Evolutionary conservation across 805 yeast species (phyloP), one percentile per base, ranked within the genome.

Genomic region (Wickerhamiella occidentalis): DNA sequence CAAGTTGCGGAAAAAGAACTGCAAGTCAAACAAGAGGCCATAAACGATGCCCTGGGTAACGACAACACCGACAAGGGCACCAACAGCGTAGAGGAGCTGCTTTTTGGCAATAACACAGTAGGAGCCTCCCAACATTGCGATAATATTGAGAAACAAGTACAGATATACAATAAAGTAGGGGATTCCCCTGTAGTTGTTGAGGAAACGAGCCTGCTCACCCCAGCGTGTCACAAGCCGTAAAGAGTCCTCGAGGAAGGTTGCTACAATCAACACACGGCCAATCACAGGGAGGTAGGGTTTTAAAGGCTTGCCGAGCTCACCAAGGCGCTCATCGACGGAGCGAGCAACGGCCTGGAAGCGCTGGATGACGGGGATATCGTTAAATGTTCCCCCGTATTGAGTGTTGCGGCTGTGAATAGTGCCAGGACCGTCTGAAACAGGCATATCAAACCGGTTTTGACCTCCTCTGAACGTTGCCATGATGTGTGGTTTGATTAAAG

Each of bases 171-270:
- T 66, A 73, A 82, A 77, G 56, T 77, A 74, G 65, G 94, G 94
- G 52, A 80, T 69, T 57, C 80, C 85, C 63, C 94, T 79, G 70
- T 79, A 83, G 57, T 78, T 78, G 70, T 84, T 75, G 57, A 92
- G 72, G 65, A 83, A 90, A 64, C 78, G 82, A 21, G 85, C 85
- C 67, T 90, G 98, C 60, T 85, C 95, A 30, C 74, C 66, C 96
- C 96, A 90, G 68, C 88, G 96, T 5, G 86, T 69, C 48, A 79
- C 58, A 59, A 90, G 85, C 65, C 98, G 76, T 48, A 81, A 63
- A 2, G 95, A 76, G 62, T 92, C 97, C 67, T 90, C 97, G 56
- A 79, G 77, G 63, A 88, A 90, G 0, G 97, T 92, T 45, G 95
- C 94, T 50, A 90, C 95, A 54, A 90, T 88, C 56, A 88, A 76